A percentile compares a stretch with the other conserved stretches of the same genome.
phyloP scores from a whole-genome alignment of 305 asterid genomes.

The Fraxinus ornus region DNA sequence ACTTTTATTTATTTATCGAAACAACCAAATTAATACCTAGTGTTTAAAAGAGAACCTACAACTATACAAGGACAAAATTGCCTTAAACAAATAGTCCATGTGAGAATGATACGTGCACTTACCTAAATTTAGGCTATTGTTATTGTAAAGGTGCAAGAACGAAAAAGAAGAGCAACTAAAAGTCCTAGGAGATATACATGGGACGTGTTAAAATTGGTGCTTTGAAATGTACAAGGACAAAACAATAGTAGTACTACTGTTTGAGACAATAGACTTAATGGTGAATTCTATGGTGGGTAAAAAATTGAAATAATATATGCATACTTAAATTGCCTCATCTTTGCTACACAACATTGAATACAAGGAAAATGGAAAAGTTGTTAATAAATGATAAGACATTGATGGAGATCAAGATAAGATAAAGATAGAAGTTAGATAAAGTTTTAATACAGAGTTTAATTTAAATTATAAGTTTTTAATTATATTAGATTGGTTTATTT shows the following conservation, averaged over 20 bases:
- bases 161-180: not conserved
- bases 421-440: not conserved
- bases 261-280: not conserved
- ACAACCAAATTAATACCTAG: not conserved
- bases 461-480: too few relatives aligned
- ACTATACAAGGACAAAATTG: not conserved
- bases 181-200: not conserved
- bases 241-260: not conserved
- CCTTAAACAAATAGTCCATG: not conserved
- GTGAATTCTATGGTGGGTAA: not conserved
- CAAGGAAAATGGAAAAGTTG: not conserved
- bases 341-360: not conserved
- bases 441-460: too few relatives aligned
- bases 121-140: not conserved
- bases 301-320: too few relatives aligned
- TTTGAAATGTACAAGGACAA: not conserved
- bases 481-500: too few relatives aligned
- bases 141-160: not conserved
- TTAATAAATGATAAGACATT: not conserved
- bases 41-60: not conserved
- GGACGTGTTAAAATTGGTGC: not conserved
- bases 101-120: not conserved
- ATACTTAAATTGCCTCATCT: not conserved
- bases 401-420: not conserved
- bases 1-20: not conserved